phyloP scores from a whole-genome alignment of 805 yeast genomes.

The Scheffersomyces amazonensis region DNA sequence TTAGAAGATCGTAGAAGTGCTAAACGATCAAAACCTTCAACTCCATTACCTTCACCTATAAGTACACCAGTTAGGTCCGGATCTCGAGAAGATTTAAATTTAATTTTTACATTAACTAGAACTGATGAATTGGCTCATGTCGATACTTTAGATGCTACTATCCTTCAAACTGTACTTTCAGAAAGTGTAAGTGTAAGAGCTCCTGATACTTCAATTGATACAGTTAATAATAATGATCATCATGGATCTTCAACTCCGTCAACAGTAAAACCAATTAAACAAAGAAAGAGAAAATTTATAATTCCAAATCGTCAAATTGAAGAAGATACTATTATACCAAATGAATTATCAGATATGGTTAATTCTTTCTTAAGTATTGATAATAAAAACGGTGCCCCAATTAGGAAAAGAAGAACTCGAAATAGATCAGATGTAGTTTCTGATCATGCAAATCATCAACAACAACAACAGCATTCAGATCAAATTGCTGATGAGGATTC shows the following conservation, averaged over 20 bases:
- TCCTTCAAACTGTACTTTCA: constrained; percentile 21
- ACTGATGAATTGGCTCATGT: constrained; percentile 25
- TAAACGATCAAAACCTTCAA: constrained; percentile 41
- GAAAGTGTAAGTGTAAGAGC: constrained; percentile 13
- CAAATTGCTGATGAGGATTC: constrained; percentile 1
- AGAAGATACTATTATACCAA: constrained; percentile 43
- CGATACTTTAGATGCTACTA: constrained; percentile 14
- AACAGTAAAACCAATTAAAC: constrained; percentile 2
- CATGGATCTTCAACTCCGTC: neutral
- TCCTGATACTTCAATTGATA: neutral
- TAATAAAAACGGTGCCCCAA: constrained; percentile 3
- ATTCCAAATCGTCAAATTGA: constrained; percentile 30
- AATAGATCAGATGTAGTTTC: neutral
- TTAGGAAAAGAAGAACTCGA: constrained; percentile 11
- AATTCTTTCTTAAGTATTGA: constrained; percentile 49
- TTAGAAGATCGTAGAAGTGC: constrained; percentile 36
- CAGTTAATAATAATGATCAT: constrained; percentile 1
- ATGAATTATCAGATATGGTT: constrained; percentile 75
- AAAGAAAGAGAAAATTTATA: constrained; percentile 27
- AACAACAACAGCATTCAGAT: neutral
- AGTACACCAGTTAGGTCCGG: constrained; percentile 33
- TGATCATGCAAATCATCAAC: neutral
- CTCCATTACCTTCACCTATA: constrained; percentile 27
- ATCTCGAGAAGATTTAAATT: constrained; percentile 10
- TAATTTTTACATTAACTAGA: constrained; percentile 32